A percentile compares a stretch with the other conserved stretches of the same genome.
phyloP scores from a whole-genome alignment of 371 early-diverging fungal species.

The Dinochytrium kinnereticum region DNA sequence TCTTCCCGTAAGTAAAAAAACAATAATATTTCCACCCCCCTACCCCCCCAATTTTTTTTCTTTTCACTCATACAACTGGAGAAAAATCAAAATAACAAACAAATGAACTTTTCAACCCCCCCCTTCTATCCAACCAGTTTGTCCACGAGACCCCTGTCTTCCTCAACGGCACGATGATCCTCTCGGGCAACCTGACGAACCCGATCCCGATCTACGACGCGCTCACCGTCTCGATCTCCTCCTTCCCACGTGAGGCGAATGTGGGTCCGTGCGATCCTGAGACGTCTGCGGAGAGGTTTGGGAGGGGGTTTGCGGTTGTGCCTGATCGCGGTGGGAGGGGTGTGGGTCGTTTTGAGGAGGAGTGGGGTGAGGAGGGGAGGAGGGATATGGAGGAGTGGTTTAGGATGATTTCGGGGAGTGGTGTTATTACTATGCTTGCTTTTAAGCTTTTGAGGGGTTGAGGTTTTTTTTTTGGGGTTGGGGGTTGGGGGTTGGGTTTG shows the following conservation, averaged over 20 bases:
- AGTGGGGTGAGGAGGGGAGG: not conserved
- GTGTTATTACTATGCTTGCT: conserved; percentile 3
- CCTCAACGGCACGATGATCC: conserved; percentile 1
- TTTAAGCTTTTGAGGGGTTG: conserved; percentile 6
- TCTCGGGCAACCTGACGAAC: conserved; percentile 31
- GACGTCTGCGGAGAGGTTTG: not conserved
- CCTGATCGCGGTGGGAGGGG: not conserved
- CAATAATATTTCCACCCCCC: not conserved
- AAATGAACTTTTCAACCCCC: too few species aligned
- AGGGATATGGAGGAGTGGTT: conserved; percentile 14
- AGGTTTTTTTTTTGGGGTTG: not conserved
- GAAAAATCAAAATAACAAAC: too few species aligned
- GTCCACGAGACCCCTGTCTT: conserved; percentile 25
- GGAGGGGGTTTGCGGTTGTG: conserved; percentile 9
- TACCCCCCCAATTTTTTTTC: not conserved
- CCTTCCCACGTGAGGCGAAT: conserved; percentile 28
- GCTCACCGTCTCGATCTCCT: conserved; percentile 31
- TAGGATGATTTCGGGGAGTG: not conserved
- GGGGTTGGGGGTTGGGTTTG: not conserved
- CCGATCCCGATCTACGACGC: conserved; percentile 29
- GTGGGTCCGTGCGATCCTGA: conserved; percentile 18
- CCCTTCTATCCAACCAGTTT: too few species aligned
- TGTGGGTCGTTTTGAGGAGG: not conserved
- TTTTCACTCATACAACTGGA: not conserved
- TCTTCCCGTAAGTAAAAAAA: conserved; percentile 21